Evolutionary conservation across 495 filamentous ascomycete genomes (phyloP), one percentile per base, ranked within the genome.

Genomic region (Chaetomium cochliodes): DNA sequence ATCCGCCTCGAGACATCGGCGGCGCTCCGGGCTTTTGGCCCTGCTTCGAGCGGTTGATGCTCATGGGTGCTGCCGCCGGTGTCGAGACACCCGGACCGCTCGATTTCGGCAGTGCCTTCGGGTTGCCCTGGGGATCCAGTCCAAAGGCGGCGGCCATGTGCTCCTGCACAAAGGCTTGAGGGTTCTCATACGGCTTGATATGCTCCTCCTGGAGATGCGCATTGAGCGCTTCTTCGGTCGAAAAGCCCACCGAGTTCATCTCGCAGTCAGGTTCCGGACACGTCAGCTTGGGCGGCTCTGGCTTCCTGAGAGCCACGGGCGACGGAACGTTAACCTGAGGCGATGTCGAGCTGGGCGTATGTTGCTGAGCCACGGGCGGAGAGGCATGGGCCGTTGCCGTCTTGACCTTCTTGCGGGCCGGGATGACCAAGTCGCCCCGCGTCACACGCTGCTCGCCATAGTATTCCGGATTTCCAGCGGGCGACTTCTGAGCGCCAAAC

Each of bases 401-500:
- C 74, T 78, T 85, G 42, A 73, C 70, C 71, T 80, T 84, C 78
- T 88, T 89, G 28, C 79, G 75, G 22, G 76, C 69, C 12, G 86
- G 85, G 3, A 86, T 68, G 22, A 81, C 77, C 30, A 87, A 77
- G 51, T 82, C 82, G 5, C 78, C 76, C 44, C 79, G 74, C 7
- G 81, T 84, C 6, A 86, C 60, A 25, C 75, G 67, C 18, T 76
- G 70, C 47, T 80, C 77, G 46, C 70, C 72, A 46, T 78, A 72
- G 64, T 87, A 87, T 0, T 75, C 76, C 6, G 91, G 89, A 25
- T 87, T 81, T 6, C 90, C 89, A 52, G 88, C 81, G 20, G 90
- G 91, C 39, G 91, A 91, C 47, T 88, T 84, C 41, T 88, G 84
- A 9, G 83, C 82, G 23, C 86, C 87, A 64, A 93, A 83, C 50